A percentile compares a stretch with the other conserved stretches of the same genome.
Conservation (phyloP, 768 basidiomycete species). For the Lentinula edodes region DNA sequence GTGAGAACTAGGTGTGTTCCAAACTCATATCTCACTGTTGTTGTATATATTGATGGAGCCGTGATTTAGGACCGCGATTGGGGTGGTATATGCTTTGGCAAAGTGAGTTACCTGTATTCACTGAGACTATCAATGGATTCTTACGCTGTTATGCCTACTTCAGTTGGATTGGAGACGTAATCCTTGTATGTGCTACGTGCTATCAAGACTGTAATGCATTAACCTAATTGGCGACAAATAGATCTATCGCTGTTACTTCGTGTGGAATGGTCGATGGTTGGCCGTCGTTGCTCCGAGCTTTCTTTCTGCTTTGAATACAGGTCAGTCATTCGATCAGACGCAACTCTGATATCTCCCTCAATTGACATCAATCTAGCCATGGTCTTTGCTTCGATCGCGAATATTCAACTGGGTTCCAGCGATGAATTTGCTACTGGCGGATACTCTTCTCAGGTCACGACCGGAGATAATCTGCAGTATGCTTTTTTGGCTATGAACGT, state of each 20-base stretch:
- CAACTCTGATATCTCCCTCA: background rate
- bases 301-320: background rate
- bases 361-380: background rate
- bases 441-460: background rate
- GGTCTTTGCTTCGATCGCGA: background rate
- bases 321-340: background rate
- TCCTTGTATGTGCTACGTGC: background rate
- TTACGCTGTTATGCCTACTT: background rate
- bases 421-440: slow-evolving; percentile 2
- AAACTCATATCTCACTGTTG: background rate
- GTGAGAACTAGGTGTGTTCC: background rate
- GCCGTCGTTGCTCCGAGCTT: background rate
- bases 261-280: slow-evolving; percentile 1
- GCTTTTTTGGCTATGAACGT: slow-evolving; percentile 4
- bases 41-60: background rate
- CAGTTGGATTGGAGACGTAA: background rate
- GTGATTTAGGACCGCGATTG: background rate
- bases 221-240: background rate
- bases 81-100: background rate
- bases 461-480: slow-evolving; percentile 1
- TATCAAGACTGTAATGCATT: background rate
- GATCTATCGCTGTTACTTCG: slow-evolving; percentile 6
- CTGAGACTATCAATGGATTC: background rate
- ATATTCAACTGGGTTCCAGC: background rate
- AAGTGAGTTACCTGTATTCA: background rate